phyloP scores from a whole-genome alignment of 2,329 filamentous ascomycete species.

The Claviceps maximensis region DNA sequence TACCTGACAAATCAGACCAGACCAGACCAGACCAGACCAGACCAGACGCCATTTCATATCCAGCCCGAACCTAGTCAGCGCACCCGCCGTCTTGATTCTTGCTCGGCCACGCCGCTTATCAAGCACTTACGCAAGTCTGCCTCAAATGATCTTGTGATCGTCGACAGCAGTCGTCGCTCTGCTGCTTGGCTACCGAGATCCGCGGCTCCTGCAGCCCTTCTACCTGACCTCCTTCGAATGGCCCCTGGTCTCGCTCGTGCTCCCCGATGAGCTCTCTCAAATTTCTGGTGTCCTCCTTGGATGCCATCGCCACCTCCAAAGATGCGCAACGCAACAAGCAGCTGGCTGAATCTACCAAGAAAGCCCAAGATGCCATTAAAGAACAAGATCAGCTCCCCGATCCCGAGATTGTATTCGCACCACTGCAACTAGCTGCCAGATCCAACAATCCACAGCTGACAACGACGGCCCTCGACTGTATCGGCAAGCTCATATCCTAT shows the following conservation, averaged over 20 bases:
- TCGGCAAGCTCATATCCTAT: constrained; percentile 97
- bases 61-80: not conserved
- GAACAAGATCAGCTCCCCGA: constrained; percentile 73
- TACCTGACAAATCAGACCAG: not conserved
- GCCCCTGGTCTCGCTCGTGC: constrained; percentile 25
- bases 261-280: constrained; percentile 83
- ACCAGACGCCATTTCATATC: not conserved
- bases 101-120: not conserved
- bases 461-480: constrained; percentile 88
- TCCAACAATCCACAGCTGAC: constrained; percentile 74
- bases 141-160: not conserved
- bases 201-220: not conserved
- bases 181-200: not conserved
- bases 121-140: not conserved
- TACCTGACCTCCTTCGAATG: constrained; percentile 25
- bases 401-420: constrained; percentile 83
- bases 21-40: not conserved
- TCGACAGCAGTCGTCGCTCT: not conserved
- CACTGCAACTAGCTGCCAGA: constrained; percentile 79
- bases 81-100: not conserved
- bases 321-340: constrained; percentile 81
- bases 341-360: constrained; percentile 67
- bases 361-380: constrained; percentile 75
- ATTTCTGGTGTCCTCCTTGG: constrained; percentile 86
- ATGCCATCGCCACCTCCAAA: constrained; percentile 81